phyloP scores from a whole-genome alignment of 306 rosid genomes.

The Potentilla sterilis region DNA sequence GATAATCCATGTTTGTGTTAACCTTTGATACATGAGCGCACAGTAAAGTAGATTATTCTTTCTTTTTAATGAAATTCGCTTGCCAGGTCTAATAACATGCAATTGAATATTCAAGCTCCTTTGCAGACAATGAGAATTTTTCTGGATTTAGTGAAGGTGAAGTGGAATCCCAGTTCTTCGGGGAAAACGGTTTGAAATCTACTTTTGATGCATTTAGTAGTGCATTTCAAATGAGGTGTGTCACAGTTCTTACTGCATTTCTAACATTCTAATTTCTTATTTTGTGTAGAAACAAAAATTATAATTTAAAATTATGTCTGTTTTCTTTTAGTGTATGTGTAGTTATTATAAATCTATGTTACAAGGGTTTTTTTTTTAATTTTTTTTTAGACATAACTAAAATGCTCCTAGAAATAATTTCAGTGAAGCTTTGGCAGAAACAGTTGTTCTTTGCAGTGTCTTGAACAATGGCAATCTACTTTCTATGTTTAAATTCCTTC shows the following conservation, averaged over 20 bases:
- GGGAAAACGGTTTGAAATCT: constrained; percentile 41
- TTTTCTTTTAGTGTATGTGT: not conserved
- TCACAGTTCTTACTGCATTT: not conserved
- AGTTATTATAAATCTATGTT: not conserved
- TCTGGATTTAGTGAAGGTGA: constrained; percentile 70
- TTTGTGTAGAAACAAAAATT: not conserved
- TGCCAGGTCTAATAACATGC: constrained; percentile 32
- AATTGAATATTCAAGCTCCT: constrained; percentile 86
- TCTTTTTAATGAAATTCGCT: not conserved
- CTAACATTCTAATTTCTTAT: not conserved
- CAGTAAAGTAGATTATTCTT: not conserved
- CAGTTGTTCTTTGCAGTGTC: not conserved
- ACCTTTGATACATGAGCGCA: not conserved
- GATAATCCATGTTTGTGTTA: not conserved
- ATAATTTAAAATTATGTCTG: not conserved
- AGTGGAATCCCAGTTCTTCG: constrained; percentile 66
- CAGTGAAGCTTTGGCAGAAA: not conserved
- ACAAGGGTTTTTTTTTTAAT: too few species aligned
- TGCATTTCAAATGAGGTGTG: constrained; percentile 53
- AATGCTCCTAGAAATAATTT: not conserved
- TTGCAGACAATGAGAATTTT: constrained; percentile 52
- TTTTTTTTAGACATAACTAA: not conserved
- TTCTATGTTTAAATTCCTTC: not conserved
- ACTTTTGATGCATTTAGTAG: constrained; percentile 43
- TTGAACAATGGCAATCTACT: not conserved